Evolutionary conservation across 208 protist genomes (phyloP).

Genomic region (Angomonas deanei): DNA sequence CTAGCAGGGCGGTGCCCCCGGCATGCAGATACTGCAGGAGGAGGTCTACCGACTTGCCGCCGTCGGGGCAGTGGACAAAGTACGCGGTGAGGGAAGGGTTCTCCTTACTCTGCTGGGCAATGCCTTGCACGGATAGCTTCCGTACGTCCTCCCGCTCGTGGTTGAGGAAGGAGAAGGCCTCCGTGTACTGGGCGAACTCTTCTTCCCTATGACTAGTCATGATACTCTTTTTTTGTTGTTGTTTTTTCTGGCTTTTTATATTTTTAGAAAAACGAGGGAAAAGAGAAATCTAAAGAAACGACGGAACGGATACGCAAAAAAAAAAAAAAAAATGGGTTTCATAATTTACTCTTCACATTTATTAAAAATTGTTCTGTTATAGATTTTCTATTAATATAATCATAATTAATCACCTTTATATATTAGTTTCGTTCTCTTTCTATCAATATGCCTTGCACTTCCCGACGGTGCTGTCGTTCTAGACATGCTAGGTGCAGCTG

Average conservation of each 20-base stretch:
- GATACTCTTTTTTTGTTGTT: not conserved
- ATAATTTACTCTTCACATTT: too few relatives aligned
- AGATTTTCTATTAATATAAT: too few relatives aligned
- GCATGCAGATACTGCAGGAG: slow-evolving; percentile 62
- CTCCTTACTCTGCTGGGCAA: slow-evolving; percentile 77
- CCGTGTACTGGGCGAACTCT: slow-evolving; percentile 28
- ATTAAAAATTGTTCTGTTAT: too few relatives aligned
- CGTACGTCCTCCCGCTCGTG: slow-evolving; percentile 78
- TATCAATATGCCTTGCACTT: slow-evolving; percentile 14
- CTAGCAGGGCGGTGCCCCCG: slow-evolving; percentile 34
- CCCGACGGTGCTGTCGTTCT: not conserved
- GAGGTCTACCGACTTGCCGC: slow-evolving; percentile 32
- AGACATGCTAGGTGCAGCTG: slow-evolving; percentile 22
- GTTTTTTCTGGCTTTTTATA: not conserved
- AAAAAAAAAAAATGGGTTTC: too few relatives aligned
- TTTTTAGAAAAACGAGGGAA: slow-evolving; percentile 9
- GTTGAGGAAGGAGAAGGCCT: slow-evolving; percentile 61
- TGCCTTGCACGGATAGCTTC: slow-evolving; percentile 72
- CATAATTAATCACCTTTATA: too few relatives aligned
- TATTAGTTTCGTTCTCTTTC: not conserved
- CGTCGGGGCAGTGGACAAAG: slow-evolving; percentile 30
- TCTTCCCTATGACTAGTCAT: too few relatives aligned
- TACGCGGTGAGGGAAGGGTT: slow-evolving; percentile 47
- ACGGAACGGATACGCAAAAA: too few relatives aligned
- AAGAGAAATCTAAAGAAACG: slow-evolving; percentile 4